phyloP scores from a whole-genome alignment of 2,329 filamentous ascomycete species.

The Colletotrichum eleusines region DNA sequence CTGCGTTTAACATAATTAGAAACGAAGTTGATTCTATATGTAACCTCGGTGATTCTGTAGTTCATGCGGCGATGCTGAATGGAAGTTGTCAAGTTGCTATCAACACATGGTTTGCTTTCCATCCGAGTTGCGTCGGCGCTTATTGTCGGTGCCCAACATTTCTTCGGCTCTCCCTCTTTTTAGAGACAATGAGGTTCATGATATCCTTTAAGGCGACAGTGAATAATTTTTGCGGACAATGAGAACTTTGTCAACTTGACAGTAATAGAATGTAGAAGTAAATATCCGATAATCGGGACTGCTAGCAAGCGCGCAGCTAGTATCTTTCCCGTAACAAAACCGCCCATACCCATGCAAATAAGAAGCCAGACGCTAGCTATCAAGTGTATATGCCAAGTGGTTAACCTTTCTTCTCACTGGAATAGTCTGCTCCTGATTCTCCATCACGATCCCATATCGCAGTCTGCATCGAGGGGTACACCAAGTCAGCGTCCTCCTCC shows the following conservation, averaged over 20 bases:
- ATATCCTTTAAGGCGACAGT: no score
- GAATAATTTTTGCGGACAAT: no score
- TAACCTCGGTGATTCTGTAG: no score
- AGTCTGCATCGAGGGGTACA: constrained; percentile 35
- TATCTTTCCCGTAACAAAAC: neutral
- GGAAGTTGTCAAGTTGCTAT: no score
- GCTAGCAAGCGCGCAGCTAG: neutral
- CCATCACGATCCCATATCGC: constrained; percentile 39
- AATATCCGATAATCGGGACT: neutral
- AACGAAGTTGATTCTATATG: no score
- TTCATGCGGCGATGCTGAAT: no score
- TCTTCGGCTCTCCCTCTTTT: no score
- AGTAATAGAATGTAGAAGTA: neutral
- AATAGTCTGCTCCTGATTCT: constrained; percentile 19
- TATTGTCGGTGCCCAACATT: no score
- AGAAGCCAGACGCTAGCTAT: neutral
- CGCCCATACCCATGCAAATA: neutral
- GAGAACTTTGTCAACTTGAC: neutral
- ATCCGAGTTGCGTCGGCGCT: no score
- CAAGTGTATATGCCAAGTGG: neutral
- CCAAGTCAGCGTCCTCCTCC: constrained; percentile 37
- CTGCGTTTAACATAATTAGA: no score
- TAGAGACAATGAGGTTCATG: no score
- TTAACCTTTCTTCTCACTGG: constrained; percentile 30
- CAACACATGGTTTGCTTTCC: no score